Base-by-base conservation (phyloP, 176 grass and related monocot species). In the Rhipidocladum racemiflorum region DNA sequence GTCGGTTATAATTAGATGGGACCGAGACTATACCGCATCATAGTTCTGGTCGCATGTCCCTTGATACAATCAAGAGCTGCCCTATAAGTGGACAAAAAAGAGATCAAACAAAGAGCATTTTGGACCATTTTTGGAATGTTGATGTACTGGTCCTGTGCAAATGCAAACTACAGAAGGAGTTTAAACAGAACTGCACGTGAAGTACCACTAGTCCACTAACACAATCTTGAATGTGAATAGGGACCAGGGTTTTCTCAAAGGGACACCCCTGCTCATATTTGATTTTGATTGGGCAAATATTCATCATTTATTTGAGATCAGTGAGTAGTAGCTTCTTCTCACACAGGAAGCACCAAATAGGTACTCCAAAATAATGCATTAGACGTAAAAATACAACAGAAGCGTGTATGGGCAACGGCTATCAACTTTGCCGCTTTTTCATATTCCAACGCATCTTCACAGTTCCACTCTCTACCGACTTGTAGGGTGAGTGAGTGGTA, bases 101-200 rank as follows among this genome's bases (percentile, higher is more conserved):
- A 32, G 56, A 61, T 82, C 38, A 72, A 72, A 72, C 39, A 82
- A 61, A 32, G 12, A 49, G 68, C 35, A 48, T 3, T 35, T 13
- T 48, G 80, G 54, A 82, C 68, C 67, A 72, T 61, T 48, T 29
- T 82, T 60, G 55, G 80, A 27, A 35, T 62, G 46, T 43, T 61
- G 18, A 18, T 61, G 66, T 23, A 46, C 66, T 61, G 79, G 38
- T 81, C 51, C 53, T 17, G 79, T 46, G 6, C 53, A 71, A 81
- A 81, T 71, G 25, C 51, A 81, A 70, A 30, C 53, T 28, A 70
- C 35, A 53, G 12, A n/a, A n/a, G 61, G 18, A 24, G 39, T 62
- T 61, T 45, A 77, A 9, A 9, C 16, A 51, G 3, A 61, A 32
- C 15, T 45, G 16, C 48, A 61, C 39, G 56, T 40, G 63, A 67